Percentiles rank a stretch among this genome's conserved stretches.
Evolutionary conservation across 1,284 basidiomycete species (phyloP).

Genomic region (Rhodotorula sp.): DNA sequence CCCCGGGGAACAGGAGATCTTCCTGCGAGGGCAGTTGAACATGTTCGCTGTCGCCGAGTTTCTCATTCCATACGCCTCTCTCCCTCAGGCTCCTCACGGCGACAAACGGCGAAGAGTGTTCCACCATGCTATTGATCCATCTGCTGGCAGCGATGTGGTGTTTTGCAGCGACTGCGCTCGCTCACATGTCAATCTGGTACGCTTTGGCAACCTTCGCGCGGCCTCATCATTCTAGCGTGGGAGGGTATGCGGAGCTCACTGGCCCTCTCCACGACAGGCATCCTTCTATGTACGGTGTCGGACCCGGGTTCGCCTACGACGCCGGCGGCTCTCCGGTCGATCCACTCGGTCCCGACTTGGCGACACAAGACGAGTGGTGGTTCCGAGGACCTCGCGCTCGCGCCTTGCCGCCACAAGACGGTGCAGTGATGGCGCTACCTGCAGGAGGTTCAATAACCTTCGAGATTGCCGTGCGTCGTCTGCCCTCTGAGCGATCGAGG

Average conservation of each 20-base stretch:
- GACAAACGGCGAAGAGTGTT: too few species aligned
- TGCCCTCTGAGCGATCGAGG: too few species aligned
- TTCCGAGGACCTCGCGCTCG: slow-evolving; percentile 30
- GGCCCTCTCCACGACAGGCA: not conserved
- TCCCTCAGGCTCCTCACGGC: too few species aligned
- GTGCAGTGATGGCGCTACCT: slow-evolving; percentile 23
- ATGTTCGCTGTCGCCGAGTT: too few species aligned
- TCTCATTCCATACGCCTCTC: too few species aligned
- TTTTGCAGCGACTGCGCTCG: not conserved
- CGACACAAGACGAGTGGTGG: slow-evolving; percentile 11
- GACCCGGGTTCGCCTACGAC: slow-evolving; percentile 7
- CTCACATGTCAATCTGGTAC: slow-evolving; percentile 18
- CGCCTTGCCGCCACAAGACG: slow-evolving; percentile 12
- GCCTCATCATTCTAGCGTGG: not conserved
- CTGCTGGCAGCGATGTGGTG: not conserved
- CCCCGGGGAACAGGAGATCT: too few species aligned
- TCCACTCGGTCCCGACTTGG: slow-evolving; percentile 20
- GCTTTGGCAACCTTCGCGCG: too few species aligned
- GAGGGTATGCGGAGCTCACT: not conserved
- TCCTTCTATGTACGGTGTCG: slow-evolving; percentile 30
- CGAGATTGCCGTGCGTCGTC: slow-evolving; percentile 22
- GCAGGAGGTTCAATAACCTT: slow-evolving; percentile 32
- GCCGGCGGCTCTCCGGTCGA: slow-evolving; percentile 19
- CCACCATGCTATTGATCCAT: too few species aligned
- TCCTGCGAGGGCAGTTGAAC: too few species aligned